Percentiles rank a stretch among this genome's conserved stretches.
Conservation (phyloP, 139 green algal species). For the Chlamydomonas sp. region DNA sequence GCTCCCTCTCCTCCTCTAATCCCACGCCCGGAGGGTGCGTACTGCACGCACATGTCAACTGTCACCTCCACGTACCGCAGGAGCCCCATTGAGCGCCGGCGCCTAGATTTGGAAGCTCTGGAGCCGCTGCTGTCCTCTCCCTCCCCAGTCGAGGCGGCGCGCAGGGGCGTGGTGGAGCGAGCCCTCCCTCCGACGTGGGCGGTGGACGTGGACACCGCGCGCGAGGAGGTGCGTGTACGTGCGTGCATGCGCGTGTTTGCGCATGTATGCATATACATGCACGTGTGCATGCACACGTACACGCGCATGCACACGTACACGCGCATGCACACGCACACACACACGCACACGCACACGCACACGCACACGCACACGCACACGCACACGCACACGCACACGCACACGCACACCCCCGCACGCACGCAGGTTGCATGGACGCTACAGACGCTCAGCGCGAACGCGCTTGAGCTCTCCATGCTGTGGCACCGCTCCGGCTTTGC, state of each 20-base stretch:
- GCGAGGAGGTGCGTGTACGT: too few relatives aligned
- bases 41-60: too few relatives aligned
- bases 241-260: too few relatives aligned
- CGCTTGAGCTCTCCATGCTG: slow-evolving; percentile 52
- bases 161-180: slow-evolving; percentile 20
- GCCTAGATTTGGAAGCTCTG: slow-evolving; percentile 47
- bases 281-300: background rate
- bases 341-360: slow-evolving; percentile 8
- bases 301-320: background rate
- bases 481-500: slow-evolving; percentile 49
- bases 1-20: too few relatives aligned
- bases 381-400: slow-evolving; percentile 9
- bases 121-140: slow-evolving; percentile 34
- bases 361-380: slow-evolving; percentile 8
- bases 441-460: slow-evolving; percentile 64
- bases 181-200: slow-evolving; percentile 44
- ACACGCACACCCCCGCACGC: too few relatives aligned
- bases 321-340: too few relatives aligned
- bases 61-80: too few relatives aligned
- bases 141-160: slow-evolving; percentile 14
- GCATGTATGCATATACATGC: too few relatives aligned
- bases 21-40: too few relatives aligned
- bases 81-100: slow-evolving; percentile 40
- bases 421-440: slow-evolving; percentile 68
- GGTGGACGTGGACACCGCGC: slow-evolving; percentile 42